These are phyloP conservation scores for Fusarium setosum DNA, from an alignment of 2,329 filamentous ascomycete species.

Conservation along the genomic window DNA sequence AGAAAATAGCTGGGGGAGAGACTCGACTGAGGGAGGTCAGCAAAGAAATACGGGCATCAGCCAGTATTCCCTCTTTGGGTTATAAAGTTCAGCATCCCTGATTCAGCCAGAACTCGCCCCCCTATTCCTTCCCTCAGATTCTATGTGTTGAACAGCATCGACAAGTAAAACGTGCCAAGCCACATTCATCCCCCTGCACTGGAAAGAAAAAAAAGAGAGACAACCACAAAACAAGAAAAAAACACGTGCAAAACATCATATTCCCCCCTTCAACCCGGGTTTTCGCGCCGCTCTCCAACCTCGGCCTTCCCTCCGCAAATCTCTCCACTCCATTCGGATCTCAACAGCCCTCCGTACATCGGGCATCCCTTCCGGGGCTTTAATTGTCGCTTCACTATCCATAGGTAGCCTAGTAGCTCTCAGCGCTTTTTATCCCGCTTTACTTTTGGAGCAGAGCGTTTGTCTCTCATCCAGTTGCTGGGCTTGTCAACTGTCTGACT, in stretches of 20 bases:
- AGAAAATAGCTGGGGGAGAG: too few relatives aligned
- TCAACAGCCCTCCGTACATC: slow-evolving; percentile 28
- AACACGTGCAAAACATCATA: slow-evolving; percentile 26
- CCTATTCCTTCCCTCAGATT: background rate
- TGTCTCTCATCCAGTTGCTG: slow-evolving; percentile 18
- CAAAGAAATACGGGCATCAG: background rate
- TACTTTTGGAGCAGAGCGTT: too few relatives aligned
- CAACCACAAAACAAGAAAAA: slow-evolving; percentile 2
- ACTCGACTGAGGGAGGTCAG: background rate
- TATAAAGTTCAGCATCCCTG: slow-evolving; percentile 1
- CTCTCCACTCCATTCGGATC: slow-evolving; percentile 4
- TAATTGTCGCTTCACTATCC: background rate
- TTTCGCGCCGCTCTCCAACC: slow-evolving; percentile 29
- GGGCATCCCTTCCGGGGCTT: slow-evolving; percentile 19
- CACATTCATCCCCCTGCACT: background rate
- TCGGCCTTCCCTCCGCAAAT: slow-evolving; percentile 33
- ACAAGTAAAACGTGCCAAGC: slow-evolving; percentile 18
- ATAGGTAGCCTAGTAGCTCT: background rate
- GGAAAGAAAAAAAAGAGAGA: slow-evolving; percentile 6
- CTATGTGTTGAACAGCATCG: slow-evolving; percentile 18
- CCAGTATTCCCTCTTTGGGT: background rate
- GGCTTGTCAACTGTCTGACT: slow-evolving; percentile 22
- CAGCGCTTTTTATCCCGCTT: slow-evolving; percentile 25
- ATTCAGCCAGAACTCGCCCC: background rate
- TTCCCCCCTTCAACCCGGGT: slow-evolving; percentile 13